A percentile compares a stretch with the other conserved stretches of the same genome.
These are phyloP conservation scores for Lasiosphaeris hirsuta DNA, from an alignment of 495 filamentous ascomycete genomes.

Conservation along the genomic window DNA sequence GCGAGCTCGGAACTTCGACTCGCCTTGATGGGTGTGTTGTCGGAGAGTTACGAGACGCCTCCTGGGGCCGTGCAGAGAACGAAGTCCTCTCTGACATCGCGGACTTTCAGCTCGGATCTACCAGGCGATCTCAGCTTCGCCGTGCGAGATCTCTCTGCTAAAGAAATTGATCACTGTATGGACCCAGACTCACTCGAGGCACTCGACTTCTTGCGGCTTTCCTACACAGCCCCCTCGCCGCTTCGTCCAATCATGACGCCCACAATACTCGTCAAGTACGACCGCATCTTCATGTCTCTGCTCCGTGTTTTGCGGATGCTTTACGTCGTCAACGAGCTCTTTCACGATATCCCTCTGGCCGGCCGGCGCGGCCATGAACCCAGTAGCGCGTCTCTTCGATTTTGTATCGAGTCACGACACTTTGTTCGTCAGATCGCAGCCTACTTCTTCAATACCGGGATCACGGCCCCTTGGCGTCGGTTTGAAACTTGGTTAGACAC, in stretches of 20 bases:
- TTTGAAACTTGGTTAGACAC: slow-evolving; percentile 64
- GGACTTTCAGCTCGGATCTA: slow-evolving; percentile 49
- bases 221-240: slow-evolving; percentile 74
- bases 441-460: slow-evolving; percentile 75
- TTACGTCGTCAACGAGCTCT: slow-evolving; percentile 68
- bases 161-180: slow-evolving; percentile 74
- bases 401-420: slow-evolving; percentile 72
- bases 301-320: slow-evolving; percentile 77
- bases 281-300: slow-evolving; percentile 74
- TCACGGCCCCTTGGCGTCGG: slow-evolving; percentile 64
- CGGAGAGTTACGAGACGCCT: slow-evolving; percentile 60
- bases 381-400: slow-evolving; percentile 51
- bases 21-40: slow-evolving; percentile 80
- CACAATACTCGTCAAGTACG: slow-evolving; percentile 68
- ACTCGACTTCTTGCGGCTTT: slow-evolving; percentile 82
- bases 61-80: not conserved
- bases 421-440: slow-evolving; percentile 65
- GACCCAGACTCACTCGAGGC: slow-evolving; percentile 78
- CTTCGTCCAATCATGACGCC: slow-evolving; percentile 71
- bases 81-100: slow-evolving; percentile 4
- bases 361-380: slow-evolving; percentile 19
- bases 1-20: slow-evolving; percentile 87
- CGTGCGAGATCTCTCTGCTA: slow-evolving; percentile 71
- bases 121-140: slow-evolving; percentile 84
- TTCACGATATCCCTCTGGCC: slow-evolving; percentile 45